Percentiles rank a stretch among this genome's conserved stretches.
Conservation (phyloP, 2,329 filamentous ascomycete genomes). For the Capronia coronata region DNA sequence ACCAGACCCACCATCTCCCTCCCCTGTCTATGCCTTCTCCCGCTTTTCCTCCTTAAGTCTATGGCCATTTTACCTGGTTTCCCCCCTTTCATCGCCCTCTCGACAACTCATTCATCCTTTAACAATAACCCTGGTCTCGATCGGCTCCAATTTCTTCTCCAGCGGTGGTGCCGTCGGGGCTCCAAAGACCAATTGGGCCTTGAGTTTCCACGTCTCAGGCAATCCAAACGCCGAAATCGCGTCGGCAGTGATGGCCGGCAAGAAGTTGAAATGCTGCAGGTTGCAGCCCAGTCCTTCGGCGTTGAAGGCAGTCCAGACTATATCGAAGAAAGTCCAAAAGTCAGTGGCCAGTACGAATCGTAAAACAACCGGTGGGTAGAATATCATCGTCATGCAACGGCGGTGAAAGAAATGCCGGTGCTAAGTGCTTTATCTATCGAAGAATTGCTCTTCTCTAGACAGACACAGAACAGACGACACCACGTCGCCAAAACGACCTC, state of each 20-base stretch:
- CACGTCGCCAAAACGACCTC: too few relatives aligned
- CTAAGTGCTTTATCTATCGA: too few relatives aligned
- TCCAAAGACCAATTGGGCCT: conserved; percentile 80
- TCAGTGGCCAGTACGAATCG: too few relatives aligned
- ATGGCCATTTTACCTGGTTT: not conserved
- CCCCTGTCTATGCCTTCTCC: not conserved
- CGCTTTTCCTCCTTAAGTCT: too few relatives aligned
- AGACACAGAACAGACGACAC: too few relatives aligned
- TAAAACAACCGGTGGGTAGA: too few relatives aligned
- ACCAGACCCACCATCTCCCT: too few relatives aligned
- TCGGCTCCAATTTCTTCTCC: conserved; percentile 22
- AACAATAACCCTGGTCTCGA: conserved; percentile 21
- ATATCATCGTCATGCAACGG: too few relatives aligned
- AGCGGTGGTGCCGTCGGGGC: conserved; percentile 13
- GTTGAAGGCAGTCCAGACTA: conserved; percentile 72
- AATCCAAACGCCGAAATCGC: conserved; percentile 64
- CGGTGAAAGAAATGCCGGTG: too few relatives aligned
- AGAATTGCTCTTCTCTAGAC: too few relatives aligned
- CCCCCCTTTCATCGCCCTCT: not conserved
- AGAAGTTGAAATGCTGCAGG: conserved; percentile 79
- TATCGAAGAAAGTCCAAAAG: too few relatives aligned
- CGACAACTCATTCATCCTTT: conserved; percentile 3
- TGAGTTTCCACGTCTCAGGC: conserved; percentile 66
- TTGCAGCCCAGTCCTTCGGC: conserved; percentile 78
- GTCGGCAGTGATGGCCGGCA: conserved; percentile 66